Conservation (phyloP, 2,329 filamentous ascomycete genomes). For the Beauveria bassiana region DNA sequence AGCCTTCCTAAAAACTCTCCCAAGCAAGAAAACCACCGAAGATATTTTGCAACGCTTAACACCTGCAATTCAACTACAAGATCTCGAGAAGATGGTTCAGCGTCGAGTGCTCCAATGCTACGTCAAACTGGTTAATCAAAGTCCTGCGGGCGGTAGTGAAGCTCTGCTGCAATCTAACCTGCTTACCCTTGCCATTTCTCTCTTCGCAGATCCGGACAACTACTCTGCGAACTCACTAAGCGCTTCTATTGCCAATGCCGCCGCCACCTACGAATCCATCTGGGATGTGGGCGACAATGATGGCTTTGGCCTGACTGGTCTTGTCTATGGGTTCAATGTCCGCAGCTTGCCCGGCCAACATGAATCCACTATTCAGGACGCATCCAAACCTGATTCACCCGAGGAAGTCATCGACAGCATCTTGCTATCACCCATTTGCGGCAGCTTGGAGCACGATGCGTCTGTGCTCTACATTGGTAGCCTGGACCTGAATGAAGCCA, state of each 20-base stretch:
- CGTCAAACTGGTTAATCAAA: constrained; percentile 80
- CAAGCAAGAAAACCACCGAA: constrained; percentile 74
- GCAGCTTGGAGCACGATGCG: constrained; percentile 83
- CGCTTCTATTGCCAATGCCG: constrained; percentile 83
- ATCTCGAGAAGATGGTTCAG: constrained; percentile 88
- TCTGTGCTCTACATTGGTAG: constrained; percentile 63
- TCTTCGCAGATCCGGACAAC: constrained; percentile 88
- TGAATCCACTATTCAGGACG: constrained; percentile 36
- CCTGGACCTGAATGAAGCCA: constrained; percentile 33
- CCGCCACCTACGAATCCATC: constrained; percentile 82
- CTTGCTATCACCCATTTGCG: constrained; percentile 64
- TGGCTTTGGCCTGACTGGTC: constrained; percentile 84
- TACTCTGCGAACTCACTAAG: constrained; percentile 80
- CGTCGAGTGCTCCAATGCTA: constrained; percentile 92
- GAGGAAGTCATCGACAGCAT: constrained; percentile 58
- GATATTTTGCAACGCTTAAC: constrained; percentile 78
- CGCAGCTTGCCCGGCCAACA: constrained; percentile 64
- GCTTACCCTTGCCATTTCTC: constrained; percentile 78
- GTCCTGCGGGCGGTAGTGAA: constrained; percentile 77
- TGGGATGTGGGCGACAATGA: constrained; percentile 95
- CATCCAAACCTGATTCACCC: constrained; percentile 47
- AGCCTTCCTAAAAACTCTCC: constrained; percentile 77
- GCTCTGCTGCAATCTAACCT: constrained; percentile 85
- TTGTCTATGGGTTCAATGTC: constrained; percentile 71
- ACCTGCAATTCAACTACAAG: constrained; percentile 78